Percentiles rank a stretch among this genome's conserved stretches.
Conservation (phyloP, 2,329 filamentous ascomycete species). For the Fusarium bactridioides region DNA sequence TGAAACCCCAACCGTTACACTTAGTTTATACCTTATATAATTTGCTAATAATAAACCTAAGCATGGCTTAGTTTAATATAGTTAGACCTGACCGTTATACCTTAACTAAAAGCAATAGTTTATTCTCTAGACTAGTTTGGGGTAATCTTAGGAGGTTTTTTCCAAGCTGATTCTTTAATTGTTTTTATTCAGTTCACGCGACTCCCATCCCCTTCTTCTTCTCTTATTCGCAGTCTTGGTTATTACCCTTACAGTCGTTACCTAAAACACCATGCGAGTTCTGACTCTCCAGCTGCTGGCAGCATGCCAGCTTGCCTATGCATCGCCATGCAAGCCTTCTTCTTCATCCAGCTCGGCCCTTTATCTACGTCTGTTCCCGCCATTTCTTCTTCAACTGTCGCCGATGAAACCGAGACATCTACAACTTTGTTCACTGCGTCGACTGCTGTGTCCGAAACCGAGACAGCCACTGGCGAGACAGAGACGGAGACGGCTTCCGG, state of each 20-base stretch:
- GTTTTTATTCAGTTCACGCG: not conserved
- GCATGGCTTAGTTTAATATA: too few relatives aligned
- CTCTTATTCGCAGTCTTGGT: fast-evolving
- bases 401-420: not conserved
- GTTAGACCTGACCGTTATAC: too few relatives aligned
- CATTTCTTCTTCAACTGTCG: not conserved
- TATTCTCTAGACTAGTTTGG: fast-evolving
- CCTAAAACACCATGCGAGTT: not conserved
- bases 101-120: not conserved
- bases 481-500: not conserved
- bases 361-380: fast-evolving
- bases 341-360: not conserved
- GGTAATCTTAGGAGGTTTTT: fast-evolving
- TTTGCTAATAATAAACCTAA: too few relatives aligned
- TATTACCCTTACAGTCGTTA: not conserved
- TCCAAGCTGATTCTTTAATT: too few relatives aligned
- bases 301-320: fast-evolving
- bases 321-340: not conserved
- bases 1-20: too few relatives aligned
- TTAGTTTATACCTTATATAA: too few relatives aligned
- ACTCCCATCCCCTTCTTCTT: not conserved
- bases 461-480: not conserved
- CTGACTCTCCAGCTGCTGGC: not conserved
- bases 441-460: not conserved
- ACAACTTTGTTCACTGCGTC: not conserved